Conservation (phyloP, 306 rosid species). For the Lagenaria siceraria region DNA sequence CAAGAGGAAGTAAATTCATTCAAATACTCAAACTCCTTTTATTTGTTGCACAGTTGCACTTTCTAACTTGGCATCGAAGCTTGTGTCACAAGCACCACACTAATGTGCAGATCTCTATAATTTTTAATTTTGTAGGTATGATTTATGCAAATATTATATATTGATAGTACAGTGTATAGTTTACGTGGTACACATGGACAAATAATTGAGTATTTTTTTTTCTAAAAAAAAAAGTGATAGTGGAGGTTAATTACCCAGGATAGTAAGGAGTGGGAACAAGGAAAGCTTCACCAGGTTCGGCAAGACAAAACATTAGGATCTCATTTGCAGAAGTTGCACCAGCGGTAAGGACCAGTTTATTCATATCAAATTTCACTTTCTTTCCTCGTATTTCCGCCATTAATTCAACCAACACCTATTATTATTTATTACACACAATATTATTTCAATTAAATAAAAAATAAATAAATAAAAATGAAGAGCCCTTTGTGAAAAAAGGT, state of each 20-base stretch:
- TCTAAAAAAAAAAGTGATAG: no score
- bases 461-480: background rate
- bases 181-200: background rate
- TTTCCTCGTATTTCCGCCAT: conserved; percentile 60
- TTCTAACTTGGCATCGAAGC: no score
- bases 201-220: background rate
- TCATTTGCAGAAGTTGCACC: conserved; percentile 90
- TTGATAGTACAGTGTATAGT: background rate
- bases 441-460: background rate
- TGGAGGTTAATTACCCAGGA: conserved; percentile 37
- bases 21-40: no score
- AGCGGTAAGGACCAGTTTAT: conserved; percentile 65
- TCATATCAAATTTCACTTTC: conserved; percentile 24
- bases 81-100: no score
- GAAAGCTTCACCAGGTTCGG: conserved; percentile 70
- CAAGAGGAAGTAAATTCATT: no score
- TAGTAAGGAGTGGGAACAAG: conserved; percentile 86
- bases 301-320: conserved; percentile 74
- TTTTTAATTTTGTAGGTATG: background rate
- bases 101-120: no score
- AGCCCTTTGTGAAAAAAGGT: background rate
- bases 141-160: background rate
- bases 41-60: no score
- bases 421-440: background rate
- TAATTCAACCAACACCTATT: conserved; percentile 47